Percentiles rank a stretch among this genome's conserved stretches.
Evolutionary conservation across 192 early-diverging fungal species (phyloP).

Genomic region (Spizellomyces sp.): DNA sequence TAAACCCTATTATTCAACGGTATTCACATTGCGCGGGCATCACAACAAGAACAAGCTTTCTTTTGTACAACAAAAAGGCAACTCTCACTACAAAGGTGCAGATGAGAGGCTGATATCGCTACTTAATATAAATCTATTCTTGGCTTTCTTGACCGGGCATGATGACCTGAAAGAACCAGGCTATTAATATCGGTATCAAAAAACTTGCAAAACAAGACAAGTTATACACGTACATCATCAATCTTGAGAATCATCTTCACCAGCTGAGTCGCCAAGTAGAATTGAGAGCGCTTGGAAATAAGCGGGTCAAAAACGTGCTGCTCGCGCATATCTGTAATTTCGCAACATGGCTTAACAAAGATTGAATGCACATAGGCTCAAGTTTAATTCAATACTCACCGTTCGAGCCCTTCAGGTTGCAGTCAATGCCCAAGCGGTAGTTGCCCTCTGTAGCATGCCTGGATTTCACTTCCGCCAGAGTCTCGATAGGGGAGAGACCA

Average conservation of each 20-base stretch:
- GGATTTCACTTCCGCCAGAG: conserved; percentile 93
- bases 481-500: conserved; percentile 94
- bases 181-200: neutral
- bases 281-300: conserved; percentile 99
- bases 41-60: neutral
- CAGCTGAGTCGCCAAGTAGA: conserved; percentile 94
- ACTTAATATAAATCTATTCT: neutral
- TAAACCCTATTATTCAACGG: too few species aligned
- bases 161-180: conserved; percentile 15
- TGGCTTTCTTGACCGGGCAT: conserved; percentile 30
- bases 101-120: neutral
- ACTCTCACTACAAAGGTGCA: neutral
- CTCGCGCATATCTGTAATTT: conserved; percentile 84
- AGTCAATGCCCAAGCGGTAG: conserved; percentile 92
- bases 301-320: conserved; percentile 99
- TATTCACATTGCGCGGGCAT: too few species aligned
- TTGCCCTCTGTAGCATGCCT: conserved; percentile 88
- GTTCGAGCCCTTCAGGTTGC: conserved; percentile 88
- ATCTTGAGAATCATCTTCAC: conserved; percentile 98
- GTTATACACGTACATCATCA: conserved; percentile 48
- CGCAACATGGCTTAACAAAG: neutral
- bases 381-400: conserved; percentile 43
- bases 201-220: neutral
- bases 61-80: neutral
- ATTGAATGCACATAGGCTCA: conserved; percentile 18